Base-by-base conservation (phyloP, 2,329 filamentous ascomycete species). In the Claviceps purpurea region DNA sequence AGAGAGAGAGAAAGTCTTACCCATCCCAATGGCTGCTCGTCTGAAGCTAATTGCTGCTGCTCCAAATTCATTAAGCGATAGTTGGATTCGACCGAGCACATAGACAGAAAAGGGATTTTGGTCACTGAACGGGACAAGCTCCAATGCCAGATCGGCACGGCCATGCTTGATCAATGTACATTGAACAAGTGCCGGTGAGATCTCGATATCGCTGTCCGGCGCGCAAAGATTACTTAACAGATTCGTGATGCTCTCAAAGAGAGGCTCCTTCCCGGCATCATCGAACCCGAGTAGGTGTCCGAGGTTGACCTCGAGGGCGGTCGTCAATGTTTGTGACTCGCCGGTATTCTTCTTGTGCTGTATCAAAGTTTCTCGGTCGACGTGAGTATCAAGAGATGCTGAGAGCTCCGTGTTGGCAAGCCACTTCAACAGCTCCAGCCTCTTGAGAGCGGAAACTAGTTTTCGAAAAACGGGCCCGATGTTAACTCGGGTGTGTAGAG, bases 1-100 rank as follows among this genome's bases (percentile, higher is more conserved):
- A 43, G 16, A 14, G 22, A 43, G 20, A 24, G 41, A 7, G 14
- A 14, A 43, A 13, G 11, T 75, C 84, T 72, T 78, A 90, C 88
- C 84, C 66, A 95, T 80, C 52, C 85, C 84, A 60, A 87, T 85
- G 20, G 89, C 87, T 54, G 89, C 87, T 63, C 85, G 91, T 58
- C 82, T 83, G 68, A 98, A 96, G 61, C 81, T 79, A 30, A 79
- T 71, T 30, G 87, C 79, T 51, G 93, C 91, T 41, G 79, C 74
- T 53, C 80, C 78, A 63, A 83, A 83, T 61, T 95, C 85, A 51
- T 84, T 84, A 56, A 84, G 77, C 5, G 83, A 81, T 38, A 97
- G 72, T 57, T 81, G 78, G 48, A 95, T 76, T 34, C 93, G 83
- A 2, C 87, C 93, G 65, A 90, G 88, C 4, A 97, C 77, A 63